Evolutionary conservation across 2,329 filamentous ascomycete genomes (phyloP).

Genomic region (Aspergillus quadrilineatus): DNA sequence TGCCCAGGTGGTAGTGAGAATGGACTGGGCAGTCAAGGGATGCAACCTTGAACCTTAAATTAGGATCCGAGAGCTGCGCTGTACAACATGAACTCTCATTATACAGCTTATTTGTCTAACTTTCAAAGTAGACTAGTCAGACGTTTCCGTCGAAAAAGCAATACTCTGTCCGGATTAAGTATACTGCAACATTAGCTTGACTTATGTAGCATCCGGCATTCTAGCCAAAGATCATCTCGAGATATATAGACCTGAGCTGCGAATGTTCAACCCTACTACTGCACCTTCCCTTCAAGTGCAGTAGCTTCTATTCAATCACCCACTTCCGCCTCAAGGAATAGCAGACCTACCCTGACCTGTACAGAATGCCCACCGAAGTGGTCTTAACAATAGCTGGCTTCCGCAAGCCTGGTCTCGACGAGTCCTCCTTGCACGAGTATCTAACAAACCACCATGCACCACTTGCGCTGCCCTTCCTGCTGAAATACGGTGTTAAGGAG

Average conservation of each 20-base stretch:
- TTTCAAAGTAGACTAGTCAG: neutral
- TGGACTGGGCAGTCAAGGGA: neutral
- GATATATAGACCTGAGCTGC: neutral
- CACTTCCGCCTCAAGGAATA: too few species aligned
- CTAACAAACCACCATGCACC: conserved; percentile 28
- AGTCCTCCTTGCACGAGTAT: conserved; percentile 31
- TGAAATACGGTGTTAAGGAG: conserved; percentile 30
- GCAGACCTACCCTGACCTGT: too few species aligned
- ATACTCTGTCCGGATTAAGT: neutral
- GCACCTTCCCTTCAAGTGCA: neutral
- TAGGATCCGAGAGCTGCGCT: neutral
- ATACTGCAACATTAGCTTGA: neutral
- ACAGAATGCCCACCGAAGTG: conserved; percentile 2
- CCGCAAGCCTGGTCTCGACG: conserved; percentile 30
- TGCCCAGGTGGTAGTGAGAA: neutral
- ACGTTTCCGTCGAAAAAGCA: neutral
- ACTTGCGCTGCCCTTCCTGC: conserved; percentile 26
- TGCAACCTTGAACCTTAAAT: neutral
- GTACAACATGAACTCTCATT: neutral
- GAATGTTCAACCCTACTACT: neutral
- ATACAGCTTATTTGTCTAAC: too few species aligned
- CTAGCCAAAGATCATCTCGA: neutral
- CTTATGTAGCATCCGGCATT: conserved; percentile 1
- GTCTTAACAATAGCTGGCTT: conserved; percentile 31
- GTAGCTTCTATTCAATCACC: too few species aligned